Evolutionary conservation across 2,329 filamentous ascomycete genomes (phyloP).

Genomic region (Colletotrichum sp.): DNA sequence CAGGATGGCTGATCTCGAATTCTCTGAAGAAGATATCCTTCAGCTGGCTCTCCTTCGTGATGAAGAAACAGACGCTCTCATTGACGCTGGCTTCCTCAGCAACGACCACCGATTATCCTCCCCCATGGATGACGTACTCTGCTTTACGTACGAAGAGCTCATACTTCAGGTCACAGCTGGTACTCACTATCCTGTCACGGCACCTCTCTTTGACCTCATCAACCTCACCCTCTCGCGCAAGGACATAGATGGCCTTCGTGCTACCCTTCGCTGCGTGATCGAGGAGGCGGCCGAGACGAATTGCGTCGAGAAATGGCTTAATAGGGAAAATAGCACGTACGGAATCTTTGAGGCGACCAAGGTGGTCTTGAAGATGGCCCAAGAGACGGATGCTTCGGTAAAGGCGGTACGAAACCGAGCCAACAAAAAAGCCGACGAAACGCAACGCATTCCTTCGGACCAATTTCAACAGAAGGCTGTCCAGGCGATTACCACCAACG

Average conservation of each 20-base stretch:
- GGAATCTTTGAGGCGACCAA: slow-evolving; percentile 26
- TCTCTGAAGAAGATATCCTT: slow-evolving; percentile 28
- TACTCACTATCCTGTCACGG: slow-evolving; percentile 24
- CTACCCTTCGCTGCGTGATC: slow-evolving; percentile 18
- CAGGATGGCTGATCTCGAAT: neutral
- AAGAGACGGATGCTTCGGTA: slow-evolving; percentile 9
- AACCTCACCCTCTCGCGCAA: slow-evolving; percentile 20
- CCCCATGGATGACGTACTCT: slow-evolving; percentile 23
- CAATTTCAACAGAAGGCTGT: neutral
- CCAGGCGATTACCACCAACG: slow-evolving; percentile 18
- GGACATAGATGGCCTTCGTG: slow-evolving; percentile 23
- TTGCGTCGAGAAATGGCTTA: slow-evolving; percentile 25
- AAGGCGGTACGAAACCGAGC: slow-evolving; percentile 8
- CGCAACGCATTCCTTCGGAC: slow-evolving; percentile 12
- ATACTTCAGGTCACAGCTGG: slow-evolving; percentile 26
- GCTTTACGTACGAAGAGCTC: slow-evolving; percentile 27
- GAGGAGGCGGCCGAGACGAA: slow-evolving; percentile 23
- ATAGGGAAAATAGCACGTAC: slow-evolving; percentile 22
- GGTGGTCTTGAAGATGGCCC: slow-evolving; percentile 18
- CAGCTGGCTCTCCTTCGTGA: slow-evolving; percentile 30
- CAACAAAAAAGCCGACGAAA: neutral
- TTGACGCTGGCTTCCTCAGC: slow-evolving; percentile 24
- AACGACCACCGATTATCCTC: slow-evolving; percentile 22
- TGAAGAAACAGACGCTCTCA: slow-evolving; percentile 31
- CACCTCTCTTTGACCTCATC: slow-evolving; percentile 24